Base-by-base conservation (phyloP, 345 rosid genomes). In the Barbarea vulgaris region DNA sequence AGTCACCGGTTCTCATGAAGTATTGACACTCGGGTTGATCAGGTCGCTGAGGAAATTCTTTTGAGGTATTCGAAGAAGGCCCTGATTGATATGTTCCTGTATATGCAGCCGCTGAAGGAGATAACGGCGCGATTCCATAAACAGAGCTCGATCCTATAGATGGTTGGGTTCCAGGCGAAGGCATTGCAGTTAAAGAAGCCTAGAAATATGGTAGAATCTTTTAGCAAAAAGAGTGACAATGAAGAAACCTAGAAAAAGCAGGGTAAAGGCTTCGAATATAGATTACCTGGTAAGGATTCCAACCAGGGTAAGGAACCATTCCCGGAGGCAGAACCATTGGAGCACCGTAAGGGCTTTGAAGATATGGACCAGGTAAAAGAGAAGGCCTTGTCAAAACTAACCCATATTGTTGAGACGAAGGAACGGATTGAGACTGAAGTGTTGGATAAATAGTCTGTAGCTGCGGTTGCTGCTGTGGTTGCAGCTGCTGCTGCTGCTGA, bases 21-120 rank as follows among this genome's bases (percentile, higher is more conserved):
- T 88, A 83, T 71, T 83, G 97, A 71, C 99, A 92, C 73, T 90
- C 98, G 3, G 91, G 96, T 63, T 93, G 93, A 63, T 90, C 97
- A 30, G 89, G 97, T 78, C 97, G 83, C 67, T 89, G 90, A 2
- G 97, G 99, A 84, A 89, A 93, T 52, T 90, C 98, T 84, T 79
- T 88, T 79, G 83, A 87, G 68, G 64, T 71, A 62, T 84, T 83
- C 77, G 86, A 86, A 65, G 86, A 64, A 63, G 84, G 83, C 2
- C 78, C 66, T 19, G 85, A 41, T 73, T 78, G 89, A 83, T 87
- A 89, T 47, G 87, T 47, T 77, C 91, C 90, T 0, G 87, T 52
- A 65, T 87, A 89, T 66, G 88, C 87, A 74, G 87, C 80, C 13
- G 86, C 87, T 34, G 96, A 84, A 64, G 91, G 85, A 74, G 93